Evolutionary conservation across 2,329 filamentous ascomycete species (phyloP).

Genomic region (Paraconiothyrium brasiliense): DNA sequence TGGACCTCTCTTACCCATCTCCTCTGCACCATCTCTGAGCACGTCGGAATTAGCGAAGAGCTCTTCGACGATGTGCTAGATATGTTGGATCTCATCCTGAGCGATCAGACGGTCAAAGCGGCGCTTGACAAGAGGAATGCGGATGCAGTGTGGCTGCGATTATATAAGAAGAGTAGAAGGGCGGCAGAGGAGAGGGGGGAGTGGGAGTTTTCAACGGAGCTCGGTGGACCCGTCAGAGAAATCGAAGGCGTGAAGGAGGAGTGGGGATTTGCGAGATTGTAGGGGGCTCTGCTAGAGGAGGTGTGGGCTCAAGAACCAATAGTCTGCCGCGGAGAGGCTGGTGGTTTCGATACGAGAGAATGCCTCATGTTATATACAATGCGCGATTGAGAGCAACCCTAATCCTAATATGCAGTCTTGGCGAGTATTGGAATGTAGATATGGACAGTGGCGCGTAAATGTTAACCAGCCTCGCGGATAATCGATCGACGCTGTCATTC

Average conservation of each 20-base stretch:
- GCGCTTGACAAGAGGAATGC: slow-evolving; percentile 72
- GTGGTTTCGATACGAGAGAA: no score
- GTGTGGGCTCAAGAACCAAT: no score
- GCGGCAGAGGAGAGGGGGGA: not conserved
- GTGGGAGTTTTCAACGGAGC: not conserved
- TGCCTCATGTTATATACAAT: no score
- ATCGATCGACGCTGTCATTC: not conserved
- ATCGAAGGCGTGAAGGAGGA: not conserved
- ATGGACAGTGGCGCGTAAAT: not conserved
- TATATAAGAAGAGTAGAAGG: slow-evolving; percentile 30
- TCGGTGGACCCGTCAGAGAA: slow-evolving; percentile 1
- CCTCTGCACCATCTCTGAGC: slow-evolving; percentile 67
- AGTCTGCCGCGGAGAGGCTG: no score
- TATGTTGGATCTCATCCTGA: slow-evolving; percentile 60
- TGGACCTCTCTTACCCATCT: slow-evolving; percentile 71
- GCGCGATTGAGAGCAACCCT: no score
- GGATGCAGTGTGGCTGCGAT: slow-evolving; percentile 78
- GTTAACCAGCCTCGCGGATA: not conserved
- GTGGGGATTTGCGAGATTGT: slow-evolving; percentile 5
- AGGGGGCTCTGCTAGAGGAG: not conserved
- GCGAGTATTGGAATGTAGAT: no score
- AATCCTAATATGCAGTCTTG: no score
- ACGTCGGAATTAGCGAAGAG: slow-evolving; percentile 72
- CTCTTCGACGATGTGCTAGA: slow-evolving; percentile 77
- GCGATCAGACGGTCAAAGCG: slow-evolving; percentile 59